Evolutionary conservation across 2,329 filamentous ascomycete species (phyloP).

Genomic region (Fusarium odoratissimum): DNA sequence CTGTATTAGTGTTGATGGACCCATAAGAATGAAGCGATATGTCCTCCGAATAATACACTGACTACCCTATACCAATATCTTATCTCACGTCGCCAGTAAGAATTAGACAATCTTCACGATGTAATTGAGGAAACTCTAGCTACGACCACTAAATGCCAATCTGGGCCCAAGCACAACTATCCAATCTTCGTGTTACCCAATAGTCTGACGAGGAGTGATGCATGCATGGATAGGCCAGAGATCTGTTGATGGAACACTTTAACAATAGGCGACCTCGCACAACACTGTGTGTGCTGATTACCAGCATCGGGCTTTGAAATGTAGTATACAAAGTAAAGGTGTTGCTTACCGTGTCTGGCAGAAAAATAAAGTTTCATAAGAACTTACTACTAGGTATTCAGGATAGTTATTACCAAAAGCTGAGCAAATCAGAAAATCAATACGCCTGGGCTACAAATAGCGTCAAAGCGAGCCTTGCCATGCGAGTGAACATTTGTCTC

Average conservation of each 20-base stretch:
- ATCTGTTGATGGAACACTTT: neutral
- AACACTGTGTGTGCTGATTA: neutral
- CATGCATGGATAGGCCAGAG: neutral
- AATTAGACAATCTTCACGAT: neutral
- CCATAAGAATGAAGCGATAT: neutral
- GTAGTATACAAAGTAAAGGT: too few species aligned
- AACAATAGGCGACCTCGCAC: neutral
- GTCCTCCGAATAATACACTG: neutral
- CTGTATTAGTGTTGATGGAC: neutral
- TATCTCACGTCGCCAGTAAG: neutral
- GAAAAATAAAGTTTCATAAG: neutral
- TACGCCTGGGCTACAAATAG: too few species aligned
- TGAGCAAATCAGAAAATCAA: neutral
- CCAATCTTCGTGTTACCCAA: neutral
- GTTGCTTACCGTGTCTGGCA: neutral
- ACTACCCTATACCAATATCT: neutral
- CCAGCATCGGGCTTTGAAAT: neutral
- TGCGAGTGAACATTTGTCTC: neutral
- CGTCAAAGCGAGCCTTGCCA: neutral
- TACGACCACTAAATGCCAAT: constrained; percentile 2
- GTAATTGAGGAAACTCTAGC: neutral
- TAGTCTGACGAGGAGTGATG: neutral
- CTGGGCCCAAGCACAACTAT: neutral
- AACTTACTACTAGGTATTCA: neutral
- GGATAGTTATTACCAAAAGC: neutral